phyloP scores from a whole-genome alignment of 2,329 filamentous ascomycete species.

The Pyrenophora seminiperda region DNA sequence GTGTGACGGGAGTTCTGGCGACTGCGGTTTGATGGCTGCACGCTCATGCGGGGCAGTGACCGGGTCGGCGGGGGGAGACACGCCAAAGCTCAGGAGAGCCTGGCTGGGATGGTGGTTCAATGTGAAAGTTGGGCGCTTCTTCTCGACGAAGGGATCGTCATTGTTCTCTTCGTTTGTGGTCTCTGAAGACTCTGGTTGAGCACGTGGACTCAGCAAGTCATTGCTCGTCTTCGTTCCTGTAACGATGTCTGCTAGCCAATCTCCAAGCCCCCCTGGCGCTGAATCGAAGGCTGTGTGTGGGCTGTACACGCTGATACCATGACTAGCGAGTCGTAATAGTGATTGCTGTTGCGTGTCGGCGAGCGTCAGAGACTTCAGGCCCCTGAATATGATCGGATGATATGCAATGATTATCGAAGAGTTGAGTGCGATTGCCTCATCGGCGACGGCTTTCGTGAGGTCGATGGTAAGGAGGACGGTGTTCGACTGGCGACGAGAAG shows the following conservation, averaged over 20 bases:
- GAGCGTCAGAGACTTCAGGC: constrained; percentile 85
- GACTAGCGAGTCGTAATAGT: constrained; percentile 78
- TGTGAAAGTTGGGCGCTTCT: constrained; percentile 50
- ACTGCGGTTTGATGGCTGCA: constrained; percentile 59
- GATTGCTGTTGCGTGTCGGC: constrained; percentile 85
- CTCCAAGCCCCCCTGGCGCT: constrained; percentile 80
- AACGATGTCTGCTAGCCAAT: constrained; percentile 91
- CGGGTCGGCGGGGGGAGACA: constrained; percentile 16
- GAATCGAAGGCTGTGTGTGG: constrained; percentile 96
- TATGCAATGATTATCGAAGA: constrained; percentile 87
- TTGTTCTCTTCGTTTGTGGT: constrained; percentile 17
- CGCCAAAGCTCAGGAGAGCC: constrained; percentile 44
- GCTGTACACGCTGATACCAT: constrained; percentile 92
- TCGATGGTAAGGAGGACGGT: constrained; percentile 85
- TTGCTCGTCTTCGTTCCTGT: constrained; percentile 57
- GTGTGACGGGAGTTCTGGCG: constrained; percentile 45
- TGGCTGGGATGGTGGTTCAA: constrained; percentile 58
- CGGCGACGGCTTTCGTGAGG: constrained; percentile 83
- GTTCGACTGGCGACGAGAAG: constrained; percentile 62
- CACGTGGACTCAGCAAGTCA: constrained; percentile 5
- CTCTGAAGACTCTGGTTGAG: constrained; percentile 12
- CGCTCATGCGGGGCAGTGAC: constrained; percentile 53
- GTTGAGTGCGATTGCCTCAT: constrained; percentile 80
- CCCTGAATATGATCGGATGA: constrained; percentile 95
- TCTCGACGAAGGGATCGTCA: constrained; percentile 47